Evolutionary conservation across 1,284 basidiomycete genomes (phyloP), one percentile per base, ranked within the genome.

Genomic region (Vanrija sp.): DNA sequence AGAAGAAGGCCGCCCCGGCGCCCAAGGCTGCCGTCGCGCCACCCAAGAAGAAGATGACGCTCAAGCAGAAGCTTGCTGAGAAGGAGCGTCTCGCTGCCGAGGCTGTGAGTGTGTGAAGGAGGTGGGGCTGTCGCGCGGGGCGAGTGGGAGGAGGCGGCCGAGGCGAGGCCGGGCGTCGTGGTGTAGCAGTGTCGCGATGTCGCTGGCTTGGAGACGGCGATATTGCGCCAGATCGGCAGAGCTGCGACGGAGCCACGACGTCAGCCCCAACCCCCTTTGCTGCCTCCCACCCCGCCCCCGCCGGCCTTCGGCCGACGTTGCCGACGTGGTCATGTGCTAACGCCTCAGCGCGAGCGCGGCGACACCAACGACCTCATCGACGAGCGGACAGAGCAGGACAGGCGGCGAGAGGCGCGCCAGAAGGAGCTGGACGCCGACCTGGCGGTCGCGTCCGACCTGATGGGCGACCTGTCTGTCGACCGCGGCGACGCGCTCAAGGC

Each of bases 11-110:
- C 18, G 59, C 77, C 46, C 51, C 79, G 0, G 70, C 80, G 14
- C 46, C 45, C 38, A 50, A 49, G 47, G 73, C 77, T 18, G 71
- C 83, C 0, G 79, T 78, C 40, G 84, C 86, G 19, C 85, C 88
- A 1, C 82, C 85, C 3, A 91, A 89, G 80, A 94, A 94, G 80
- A 94, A 92, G 79, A 89, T 89, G 55, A 89, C 87, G 0, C 77
- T 94, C 63, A 95, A 94, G 76, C 83, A 84, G 46, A 94, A 93
- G 76, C 79, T 95, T 3, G 91, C 89, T 0, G 89, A 92, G 77
- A 94, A 89, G 76, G 89, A 74, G 60, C 58, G 60, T 18, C 54
- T 66, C 15, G 71, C 68, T 10, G 59, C 90, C 66, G 88, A 88
- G 0, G 80, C 57, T 42, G 69, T 70, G 53, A 60, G 69, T 65